A percentile compares a stretch with the other conserved stretches of the same genome.
Evolutionary conservation across 1,139 yeast genomes (phyloP).

Genomic region (Suhomyces choctaworum): DNA sequence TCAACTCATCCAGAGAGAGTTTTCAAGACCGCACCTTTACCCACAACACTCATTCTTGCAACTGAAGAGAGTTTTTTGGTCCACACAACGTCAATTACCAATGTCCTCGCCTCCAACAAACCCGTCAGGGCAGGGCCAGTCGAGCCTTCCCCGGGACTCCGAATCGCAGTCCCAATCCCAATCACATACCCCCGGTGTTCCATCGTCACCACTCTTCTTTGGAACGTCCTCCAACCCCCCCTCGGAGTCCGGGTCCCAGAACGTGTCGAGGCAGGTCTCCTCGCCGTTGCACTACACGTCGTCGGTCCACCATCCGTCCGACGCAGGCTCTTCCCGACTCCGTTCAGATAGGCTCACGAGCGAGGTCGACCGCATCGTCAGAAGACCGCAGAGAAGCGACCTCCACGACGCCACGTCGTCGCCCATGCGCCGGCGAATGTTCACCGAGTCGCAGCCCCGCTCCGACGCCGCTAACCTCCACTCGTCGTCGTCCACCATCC

Average conservation of each 20-base stretch:
- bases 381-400: constrained; percentile 46
- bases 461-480: constrained; percentile 12
- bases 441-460: constrained; percentile 23
- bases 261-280: constrained; percentile 30
- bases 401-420: constrained; percentile 44
- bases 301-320: constrained; percentile 40
- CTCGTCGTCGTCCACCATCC: constrained; percentile 31
- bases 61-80: too few species aligned
- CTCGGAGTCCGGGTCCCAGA: constrained; percentile 31
- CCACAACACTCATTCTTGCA: too few species aligned
- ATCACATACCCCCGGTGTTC: constrained; percentile 40
- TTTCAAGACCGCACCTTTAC: too few species aligned
- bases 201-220: constrained; percentile 69
- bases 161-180: constrained; percentile 43
- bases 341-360: constrained; percentile 39
- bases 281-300: constrained; percentile 51
- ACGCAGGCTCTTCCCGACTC: constrained; percentile 23
- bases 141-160: constrained; percentile 22
- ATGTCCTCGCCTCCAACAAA: constrained; percentile 25
- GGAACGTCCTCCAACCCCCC: constrained; percentile 52
- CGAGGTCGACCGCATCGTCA: constrained; percentile 45
- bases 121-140: constrained; percentile 9
- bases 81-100: too few species aligned
- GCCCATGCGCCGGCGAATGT: constrained; percentile 41
- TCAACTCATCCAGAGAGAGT: constrained; percentile 6